phyloP scores from a whole-genome alignment of 805 yeast species.

The Maudiozyma turicensis region DNA sequence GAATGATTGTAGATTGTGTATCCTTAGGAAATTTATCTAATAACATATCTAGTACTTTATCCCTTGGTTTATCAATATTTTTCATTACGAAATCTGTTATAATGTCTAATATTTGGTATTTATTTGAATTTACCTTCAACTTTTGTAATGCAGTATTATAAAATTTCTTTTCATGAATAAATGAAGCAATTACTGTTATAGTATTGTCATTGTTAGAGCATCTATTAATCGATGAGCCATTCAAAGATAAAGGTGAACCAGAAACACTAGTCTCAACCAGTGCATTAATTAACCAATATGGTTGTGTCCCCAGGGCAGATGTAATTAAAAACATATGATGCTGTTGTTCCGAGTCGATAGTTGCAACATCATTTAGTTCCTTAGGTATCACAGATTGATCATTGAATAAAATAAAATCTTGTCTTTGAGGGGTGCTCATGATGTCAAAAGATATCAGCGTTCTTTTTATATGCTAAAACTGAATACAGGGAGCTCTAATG shows the following conservation, averaged over 20 bases:
- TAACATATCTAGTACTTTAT: conserved; percentile 60
- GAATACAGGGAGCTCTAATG: no score
- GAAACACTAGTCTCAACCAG: conserved; percentile 42
- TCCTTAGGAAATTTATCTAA: conserved; percentile 48
- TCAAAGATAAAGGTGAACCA: conserved; percentile 36
- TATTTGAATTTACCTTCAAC: conserved; percentile 13
- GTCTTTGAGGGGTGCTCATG: conserved; percentile 35
- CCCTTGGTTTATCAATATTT: conserved; percentile 50
- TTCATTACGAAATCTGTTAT: conserved; percentile 36
- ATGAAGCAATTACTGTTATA: conserved; percentile 20
- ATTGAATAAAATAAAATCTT: conserved; percentile 45
- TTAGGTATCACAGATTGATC: conserved; percentile 39
- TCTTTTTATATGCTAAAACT: no score
- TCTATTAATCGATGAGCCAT: conserved; percentile 17
- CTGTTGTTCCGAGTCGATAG: conserved; percentile 7
- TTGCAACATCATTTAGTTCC: conserved; percentile 1
- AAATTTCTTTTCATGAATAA: conserved; percentile 17
- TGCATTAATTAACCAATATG: conserved; percentile 53
- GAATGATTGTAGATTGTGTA: conserved; percentile 11
- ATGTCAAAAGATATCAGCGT: neutral
- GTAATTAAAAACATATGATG: conserved; percentile 30
- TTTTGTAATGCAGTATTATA: conserved; percentile 15
- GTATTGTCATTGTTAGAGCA: neutral
- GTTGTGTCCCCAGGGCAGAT: conserved; percentile 43
- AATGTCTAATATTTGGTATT: conserved; percentile 35